Percentiles rank a stretch among this genome's conserved stretches.
Conservation (phyloP, 768 basidiomycete species). For the Gloeophyllum trabeum region DNA sequence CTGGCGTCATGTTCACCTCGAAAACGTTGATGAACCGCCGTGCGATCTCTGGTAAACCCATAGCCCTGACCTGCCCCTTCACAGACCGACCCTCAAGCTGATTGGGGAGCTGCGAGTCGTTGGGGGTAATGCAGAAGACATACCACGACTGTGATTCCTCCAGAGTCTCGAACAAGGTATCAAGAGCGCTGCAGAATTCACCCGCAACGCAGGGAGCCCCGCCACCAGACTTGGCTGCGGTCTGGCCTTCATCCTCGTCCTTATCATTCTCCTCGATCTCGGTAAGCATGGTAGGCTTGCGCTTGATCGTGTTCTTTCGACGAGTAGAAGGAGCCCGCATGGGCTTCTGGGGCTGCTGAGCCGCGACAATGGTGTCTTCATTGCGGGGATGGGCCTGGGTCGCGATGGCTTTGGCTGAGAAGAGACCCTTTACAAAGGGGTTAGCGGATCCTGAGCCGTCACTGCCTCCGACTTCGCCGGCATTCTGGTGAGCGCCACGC, state of each 20-base stretch:
- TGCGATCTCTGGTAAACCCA: constrained; percentile 72
- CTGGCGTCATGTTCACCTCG: constrained; percentile 76
- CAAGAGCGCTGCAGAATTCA: constrained; percentile 77
- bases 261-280: constrained; percentile 39
- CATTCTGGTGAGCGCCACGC: constrained; percentile 36
- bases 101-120: constrained; percentile 90
- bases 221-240: constrained; percentile 19
- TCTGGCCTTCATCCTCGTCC: constrained; percentile 24
- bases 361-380: constrained; percentile 92
- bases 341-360: constrained; percentile 88
- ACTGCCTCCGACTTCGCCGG: constrained; percentile 29
- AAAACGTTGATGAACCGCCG: constrained; percentile 55
- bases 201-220: constrained; percentile 68
- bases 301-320: constrained; percentile 61
- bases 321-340: constrained; percentile 89
- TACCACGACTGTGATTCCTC: constrained; percentile 88
- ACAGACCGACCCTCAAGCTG: constrained; percentile 88
- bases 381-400: constrained; percentile 87
- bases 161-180: constrained; percentile 78
- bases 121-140: constrained; percentile 88
- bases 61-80: constrained; percentile 81
- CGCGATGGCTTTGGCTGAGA: constrained; percentile 81
- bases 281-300: constrained; percentile 28
- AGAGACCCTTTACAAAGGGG: constrained; percentile 85
- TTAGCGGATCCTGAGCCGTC: constrained; percentile 78